Evolutionary conservation across 1,139 yeast species (phyloP), one percentile per base, ranked within the genome.

Genomic region (Geotrichum restrictum): DNA sequence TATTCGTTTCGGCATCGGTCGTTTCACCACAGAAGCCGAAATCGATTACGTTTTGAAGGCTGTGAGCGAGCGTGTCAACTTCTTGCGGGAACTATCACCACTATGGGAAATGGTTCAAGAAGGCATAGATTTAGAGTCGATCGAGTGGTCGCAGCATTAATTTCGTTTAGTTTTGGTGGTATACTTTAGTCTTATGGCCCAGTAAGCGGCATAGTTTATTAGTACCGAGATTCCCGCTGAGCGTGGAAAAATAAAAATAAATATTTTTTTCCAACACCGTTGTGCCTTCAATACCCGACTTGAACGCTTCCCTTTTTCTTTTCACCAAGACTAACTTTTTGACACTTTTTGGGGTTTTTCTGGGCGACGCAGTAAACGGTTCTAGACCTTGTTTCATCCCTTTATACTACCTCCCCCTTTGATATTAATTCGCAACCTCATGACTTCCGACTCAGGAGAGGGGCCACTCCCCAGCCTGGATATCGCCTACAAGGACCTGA

Each of bases 71-170:
- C 81, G 97, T 71, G 98, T 94, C 49, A 85, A 83, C 58, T 89
- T 88, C 71, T 79, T 94, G 67, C 81, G 99, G 70, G 94, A 89
- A 66, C 78, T 24, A 93, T 84, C 95, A 51, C 99, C 98, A 51
- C 77, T 93, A 62, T 93, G 98, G 98, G 98, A 94, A 24, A 24
- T 24, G 29, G 29, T 24, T 24, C 29, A 24, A 8, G 29, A 24
- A 24, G 29, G 29, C 60, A 91, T 93, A 65, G 99, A 94, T 67
- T 78, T 94, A 69, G 80, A 85, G 65, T 79, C 95, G 44, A 93
- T 93, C 65, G 95, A 93, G 74, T 93, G 99, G 99, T 87, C 96
- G 55, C 97, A 96, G 59, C 98, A 91, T 72, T 88, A 70, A 65
- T 36, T 7, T 37, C 7, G 41, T 18, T n/a, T 18, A 8, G 5